Conservation (phyloP, 2,329 filamentous ascomycete genomes). For the Pseudovirgaria hyperparasitica region DNA sequence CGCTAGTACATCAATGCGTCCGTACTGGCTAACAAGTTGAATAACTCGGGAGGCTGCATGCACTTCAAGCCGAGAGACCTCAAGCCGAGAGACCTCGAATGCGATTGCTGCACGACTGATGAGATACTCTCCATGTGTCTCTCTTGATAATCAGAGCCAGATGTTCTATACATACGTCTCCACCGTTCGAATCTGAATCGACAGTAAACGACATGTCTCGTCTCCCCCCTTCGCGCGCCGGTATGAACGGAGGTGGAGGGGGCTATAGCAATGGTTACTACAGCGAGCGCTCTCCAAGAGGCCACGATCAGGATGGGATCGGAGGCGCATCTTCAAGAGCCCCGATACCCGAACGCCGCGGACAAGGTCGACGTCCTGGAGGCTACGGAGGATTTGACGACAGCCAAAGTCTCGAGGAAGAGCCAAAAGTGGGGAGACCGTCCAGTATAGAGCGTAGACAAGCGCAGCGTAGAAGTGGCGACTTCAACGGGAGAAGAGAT, state of each 20-base stretch:
- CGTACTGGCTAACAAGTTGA: too few relatives aligned
- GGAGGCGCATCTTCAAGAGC: constrained; percentile 10
- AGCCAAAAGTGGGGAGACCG: constrained; percentile 18
- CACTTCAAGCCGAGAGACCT: too few relatives aligned
- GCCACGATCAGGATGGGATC: constrained; percentile 19
- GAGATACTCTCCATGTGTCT: too few relatives aligned
- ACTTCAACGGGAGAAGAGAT: constrained; percentile 12
- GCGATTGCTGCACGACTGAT: too few relatives aligned
- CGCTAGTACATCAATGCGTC: too few relatives aligned
- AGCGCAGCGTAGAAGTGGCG: constrained; percentile 28
- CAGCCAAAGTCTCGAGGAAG: constrained; percentile 10
- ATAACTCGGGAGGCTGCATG: too few relatives aligned
- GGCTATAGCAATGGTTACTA: constrained; percentile 25
- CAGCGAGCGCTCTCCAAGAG: constrained; percentile 17
- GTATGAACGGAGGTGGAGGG: constrained; percentile 19
- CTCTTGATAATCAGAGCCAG: too few relatives aligned
- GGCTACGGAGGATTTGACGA: constrained; percentile 24
- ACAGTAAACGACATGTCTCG: constrained; percentile 25
- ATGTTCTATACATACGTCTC: too few relatives aligned
- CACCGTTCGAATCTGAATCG: too few relatives aligned
- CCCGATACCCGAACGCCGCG: constrained; percentile 15
- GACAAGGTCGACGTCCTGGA: constrained; percentile 21
- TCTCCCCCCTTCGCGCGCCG: constrained; percentile 18
- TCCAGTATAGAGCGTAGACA: constrained; percentile 30
- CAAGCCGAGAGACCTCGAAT: too few relatives aligned